phyloP scores from a whole-genome alignment of 2,329 filamentous ascomycete genomes.

The Cyanodermella asteris region DNA sequence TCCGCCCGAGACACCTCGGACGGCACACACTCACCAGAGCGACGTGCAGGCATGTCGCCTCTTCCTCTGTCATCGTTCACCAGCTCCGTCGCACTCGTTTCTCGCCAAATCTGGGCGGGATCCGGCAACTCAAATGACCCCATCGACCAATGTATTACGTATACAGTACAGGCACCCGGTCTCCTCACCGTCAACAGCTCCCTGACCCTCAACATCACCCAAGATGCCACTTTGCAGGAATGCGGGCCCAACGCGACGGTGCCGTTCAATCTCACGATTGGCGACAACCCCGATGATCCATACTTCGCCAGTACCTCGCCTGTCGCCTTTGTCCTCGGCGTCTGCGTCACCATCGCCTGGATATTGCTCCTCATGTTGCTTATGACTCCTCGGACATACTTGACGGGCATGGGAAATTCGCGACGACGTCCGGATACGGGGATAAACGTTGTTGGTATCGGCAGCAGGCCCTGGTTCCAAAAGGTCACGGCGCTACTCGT shows the following conservation, averaged over 20 bases:
- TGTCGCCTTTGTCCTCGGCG: conserved; percentile 78
- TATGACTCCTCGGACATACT: conserved; percentile 83
- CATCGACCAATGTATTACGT: conserved; percentile 35
- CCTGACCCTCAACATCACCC: conserved; percentile 21
- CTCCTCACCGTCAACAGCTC: conserved; percentile 20
- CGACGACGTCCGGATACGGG: conserved; percentile 36
- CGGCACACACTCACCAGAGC: too few species aligned
- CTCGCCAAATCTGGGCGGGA: conserved; percentile 8
- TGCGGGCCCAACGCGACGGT: conserved; percentile 15
- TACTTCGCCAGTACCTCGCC: conserved; percentile 91
- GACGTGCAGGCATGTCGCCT: too few species aligned
- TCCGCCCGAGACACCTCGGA: too few species aligned
- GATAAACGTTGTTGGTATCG: conserved; percentile 74
- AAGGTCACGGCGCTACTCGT: conserved; percentile 44
- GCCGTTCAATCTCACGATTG: conserved; percentile 26
- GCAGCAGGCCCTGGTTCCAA: conserved; percentile 83
- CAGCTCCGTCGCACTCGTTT: conserved; percentile 1
- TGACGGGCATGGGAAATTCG: conserved; percentile 60
- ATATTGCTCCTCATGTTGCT: conserved; percentile 84
- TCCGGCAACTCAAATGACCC: conserved; percentile 14
- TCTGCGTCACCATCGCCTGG: conserved; percentile 77
- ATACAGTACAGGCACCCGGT: conserved; percentile 37
- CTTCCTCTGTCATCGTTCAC: too few species aligned
- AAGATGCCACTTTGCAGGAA: conserved; percentile 28
- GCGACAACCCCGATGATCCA: conserved; percentile 54